A percentile compares a stretch with the other conserved stretches of the same genome.
Evolutionary conservation across 371 early-diverging fungal species (phyloP).

Genomic region (Saksenaea oblongispora): DNA sequence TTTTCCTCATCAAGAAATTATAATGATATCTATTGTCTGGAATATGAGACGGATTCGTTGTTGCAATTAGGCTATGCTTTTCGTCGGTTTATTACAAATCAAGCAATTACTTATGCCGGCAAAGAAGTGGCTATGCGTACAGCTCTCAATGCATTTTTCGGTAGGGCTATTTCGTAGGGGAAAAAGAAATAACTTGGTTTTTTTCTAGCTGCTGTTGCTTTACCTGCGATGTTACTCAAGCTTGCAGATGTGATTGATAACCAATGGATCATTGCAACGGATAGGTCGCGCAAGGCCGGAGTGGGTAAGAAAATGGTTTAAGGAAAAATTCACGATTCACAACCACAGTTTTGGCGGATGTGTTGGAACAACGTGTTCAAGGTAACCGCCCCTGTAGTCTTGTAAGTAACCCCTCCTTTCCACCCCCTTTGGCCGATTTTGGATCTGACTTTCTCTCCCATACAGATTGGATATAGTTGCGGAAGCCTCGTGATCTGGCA

Average conservation of each 20-base stretch:
- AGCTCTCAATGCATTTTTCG: conserved; percentile 74
- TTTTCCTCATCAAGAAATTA: conserved; percentile 35
- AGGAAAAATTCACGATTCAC: not conserved
- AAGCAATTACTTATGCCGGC: conserved; percentile 82
- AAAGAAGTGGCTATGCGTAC: conserved; percentile 87
- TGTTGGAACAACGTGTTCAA: conserved; percentile 80
- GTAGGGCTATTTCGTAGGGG: conserved; percentile 12
- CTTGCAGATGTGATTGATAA: conserved; percentile 76
- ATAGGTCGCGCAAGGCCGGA: conserved; percentile 90
- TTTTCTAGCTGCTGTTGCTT: conserved; percentile 75
- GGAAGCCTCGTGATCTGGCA: conserved; percentile 92
- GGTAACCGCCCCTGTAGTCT: conserved; percentile 91
- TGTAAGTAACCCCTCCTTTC: conserved; percentile 32
- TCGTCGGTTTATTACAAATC: conserved; percentile 74
- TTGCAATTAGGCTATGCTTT: conserved; percentile 81
- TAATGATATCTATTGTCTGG: conserved; percentile 59
- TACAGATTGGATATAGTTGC: conserved; percentile 81
- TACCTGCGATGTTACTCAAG: conserved; percentile 66
- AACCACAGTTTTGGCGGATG: conserved; percentile 73
- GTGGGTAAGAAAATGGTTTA: conserved; percentile 34
- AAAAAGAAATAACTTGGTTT: not conserved
- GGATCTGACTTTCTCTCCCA: not conserved
- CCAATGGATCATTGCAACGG: conserved; percentile 90
- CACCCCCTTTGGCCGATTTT: not conserved
- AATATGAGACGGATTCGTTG: conserved; percentile 82